Conservation (phyloP, 164 flowering plant species). For the Taxillus chinensis region DNA sequence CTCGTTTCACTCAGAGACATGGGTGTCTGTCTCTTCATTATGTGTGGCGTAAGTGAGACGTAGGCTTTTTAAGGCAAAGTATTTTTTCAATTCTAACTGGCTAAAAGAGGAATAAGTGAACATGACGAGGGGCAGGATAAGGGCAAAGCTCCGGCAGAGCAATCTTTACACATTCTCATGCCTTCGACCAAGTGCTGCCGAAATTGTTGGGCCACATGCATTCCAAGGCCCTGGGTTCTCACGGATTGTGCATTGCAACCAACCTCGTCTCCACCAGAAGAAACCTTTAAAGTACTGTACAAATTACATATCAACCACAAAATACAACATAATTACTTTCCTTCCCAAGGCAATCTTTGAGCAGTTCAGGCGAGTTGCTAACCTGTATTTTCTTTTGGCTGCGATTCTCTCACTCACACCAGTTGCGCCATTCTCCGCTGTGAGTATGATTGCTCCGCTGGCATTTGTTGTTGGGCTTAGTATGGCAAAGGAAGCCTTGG, state of each 20-base stretch:
- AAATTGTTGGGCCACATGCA: conserved; percentile 31
- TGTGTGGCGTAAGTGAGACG: no score
- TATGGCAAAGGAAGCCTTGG: conserved; percentile 91
- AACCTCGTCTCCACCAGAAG: conserved; percentile 47
- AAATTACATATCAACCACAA: conserved; percentile 84
- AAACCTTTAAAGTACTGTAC: conserved; percentile 54
- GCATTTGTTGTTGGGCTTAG: conserved; percentile 91
- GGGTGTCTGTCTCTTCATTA: no score
- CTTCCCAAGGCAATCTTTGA: conserved; percentile 88
- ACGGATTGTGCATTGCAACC: conserved; percentile 65
- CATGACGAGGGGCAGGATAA: conserved; percentile 54
- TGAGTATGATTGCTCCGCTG: conserved; percentile 92
- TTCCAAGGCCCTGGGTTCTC: conserved; percentile 72
- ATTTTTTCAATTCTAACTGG: no score
- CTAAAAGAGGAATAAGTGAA: not conserved
- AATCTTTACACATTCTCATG: conserved; percentile 56
- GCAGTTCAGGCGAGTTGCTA: conserved; percentile 95
- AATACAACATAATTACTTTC: conserved; percentile 69
- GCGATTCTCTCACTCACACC: conserved; percentile 65
- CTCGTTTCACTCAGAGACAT: no score
- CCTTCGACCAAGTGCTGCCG: conserved; percentile 19
- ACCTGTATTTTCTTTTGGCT: conserved; percentile 81
- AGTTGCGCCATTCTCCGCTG: conserved; percentile 62
- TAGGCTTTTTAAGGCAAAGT: no score
- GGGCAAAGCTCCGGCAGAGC: conserved; percentile 47